Percentiles rank a stretch among this genome's conserved stretches.
Conservation (phyloP, 78 protist species). For the Dictyostelium citrinum region DNA sequence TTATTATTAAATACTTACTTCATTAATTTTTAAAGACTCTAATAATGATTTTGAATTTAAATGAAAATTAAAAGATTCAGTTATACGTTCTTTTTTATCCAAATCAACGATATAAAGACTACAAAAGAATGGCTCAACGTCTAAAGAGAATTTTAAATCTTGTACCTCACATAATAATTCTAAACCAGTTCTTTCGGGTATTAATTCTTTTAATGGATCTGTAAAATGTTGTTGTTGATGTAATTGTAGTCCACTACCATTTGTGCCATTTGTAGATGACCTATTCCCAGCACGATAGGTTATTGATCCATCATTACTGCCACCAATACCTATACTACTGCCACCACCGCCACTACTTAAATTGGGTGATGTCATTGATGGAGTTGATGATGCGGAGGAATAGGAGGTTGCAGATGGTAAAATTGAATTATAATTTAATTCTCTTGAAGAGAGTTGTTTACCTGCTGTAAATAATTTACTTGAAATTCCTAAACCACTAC, state of each 20-base stretch:
- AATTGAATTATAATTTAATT: neutral
- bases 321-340: too few relatives aligned
- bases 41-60: slow-evolving; percentile 42
- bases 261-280: neutral
- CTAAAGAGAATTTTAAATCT: slow-evolving; percentile 53
- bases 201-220: slow-evolving; percentile 64
- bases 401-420: neutral
- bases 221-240: neutral
- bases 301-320: neutral
- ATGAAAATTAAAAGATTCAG: slow-evolving; percentile 64
- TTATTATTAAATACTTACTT: slow-evolving; percentile 8
- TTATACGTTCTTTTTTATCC: slow-evolving; percentile 56
- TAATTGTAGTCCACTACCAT: neutral
- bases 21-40: slow-evolving; percentile 56
- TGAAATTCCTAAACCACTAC: neutral
- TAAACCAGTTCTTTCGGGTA: slow-evolving; percentile 64
- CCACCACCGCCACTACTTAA: neutral
- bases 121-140: slow-evolving; percentile 70
- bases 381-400: neutral
- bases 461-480: slow-evolving; percentile 7
- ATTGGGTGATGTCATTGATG: neutral
- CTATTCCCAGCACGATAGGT: neutral
- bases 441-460: neutral
- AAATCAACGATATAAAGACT: slow-evolving; percentile 70
- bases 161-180: slow-evolving; percentile 61